Evolutionary conservation across 2,329 filamentous ascomycete species (phyloP).

Genomic region (Orbilia brochopaga): DNA sequence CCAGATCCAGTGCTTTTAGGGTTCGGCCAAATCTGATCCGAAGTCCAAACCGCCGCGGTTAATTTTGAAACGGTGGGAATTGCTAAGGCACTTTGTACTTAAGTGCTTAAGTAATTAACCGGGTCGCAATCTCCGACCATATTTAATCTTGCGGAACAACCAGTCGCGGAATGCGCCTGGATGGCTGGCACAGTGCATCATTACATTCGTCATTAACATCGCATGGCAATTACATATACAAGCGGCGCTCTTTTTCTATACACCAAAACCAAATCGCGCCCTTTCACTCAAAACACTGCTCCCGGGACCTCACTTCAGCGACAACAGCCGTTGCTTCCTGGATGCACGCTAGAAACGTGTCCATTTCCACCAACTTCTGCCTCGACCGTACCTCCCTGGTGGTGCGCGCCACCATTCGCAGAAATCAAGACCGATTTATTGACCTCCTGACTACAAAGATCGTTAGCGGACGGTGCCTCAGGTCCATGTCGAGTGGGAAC

Average conservation of each 20-base stretch:
- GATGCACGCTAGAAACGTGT: slow-evolving; percentile 24
- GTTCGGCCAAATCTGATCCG: background rate
- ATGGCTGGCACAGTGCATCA: no score
- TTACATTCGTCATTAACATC: no score
- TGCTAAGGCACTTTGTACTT: no score
- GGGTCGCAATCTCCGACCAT: no score
- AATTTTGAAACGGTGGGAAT: background rate
- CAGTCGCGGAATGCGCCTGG: no score
- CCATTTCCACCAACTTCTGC: slow-evolving; percentile 22
- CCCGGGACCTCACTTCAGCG: background rate
- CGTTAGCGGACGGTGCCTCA: slow-evolving; percentile 11
- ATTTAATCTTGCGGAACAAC: no score
- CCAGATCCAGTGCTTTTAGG: no score
- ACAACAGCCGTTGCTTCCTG: slow-evolving; percentile 16
- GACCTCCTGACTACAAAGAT: slow-evolving; percentile 19
- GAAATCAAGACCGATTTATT: slow-evolving; percentile 28
- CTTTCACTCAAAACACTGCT: background rate
- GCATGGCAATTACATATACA: no score
- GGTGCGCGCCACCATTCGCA: slow-evolving; percentile 14
- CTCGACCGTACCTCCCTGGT: slow-evolving; percentile 51
- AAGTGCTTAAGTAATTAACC: no score
- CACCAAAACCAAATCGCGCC: background rate
- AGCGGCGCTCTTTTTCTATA: no score
- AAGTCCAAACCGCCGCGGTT: background rate
- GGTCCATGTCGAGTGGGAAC: slow-evolving; percentile 28